phyloP scores from a whole-genome alignment of 1,284 basidiomycete genomes.

The Heterobasidion occidentale region DNA sequence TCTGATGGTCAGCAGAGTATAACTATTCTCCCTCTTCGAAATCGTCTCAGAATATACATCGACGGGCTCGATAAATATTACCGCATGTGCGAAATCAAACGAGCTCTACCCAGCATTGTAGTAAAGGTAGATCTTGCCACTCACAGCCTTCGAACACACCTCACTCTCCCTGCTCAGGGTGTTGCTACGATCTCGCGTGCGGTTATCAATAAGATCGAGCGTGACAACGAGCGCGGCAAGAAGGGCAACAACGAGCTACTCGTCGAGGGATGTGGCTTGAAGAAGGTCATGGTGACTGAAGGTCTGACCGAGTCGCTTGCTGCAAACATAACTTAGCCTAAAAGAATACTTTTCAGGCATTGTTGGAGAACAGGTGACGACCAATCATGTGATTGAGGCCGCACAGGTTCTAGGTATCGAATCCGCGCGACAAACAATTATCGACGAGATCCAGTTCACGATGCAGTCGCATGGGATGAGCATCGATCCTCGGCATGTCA shows the following conservation, averaged over 20 bases:
- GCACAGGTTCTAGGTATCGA: constrained; percentile 94
- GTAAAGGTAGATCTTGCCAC: constrained; percentile 49
- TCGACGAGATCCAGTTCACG: constrained; percentile 96
- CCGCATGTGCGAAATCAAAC: constrained; percentile 77
- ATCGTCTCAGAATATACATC: constrained; percentile 84
- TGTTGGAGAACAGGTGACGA: constrained; percentile 85
- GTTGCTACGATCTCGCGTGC: constrained; percentile 81
- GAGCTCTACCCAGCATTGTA: constrained; percentile 74
- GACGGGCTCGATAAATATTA: constrained; percentile 86
- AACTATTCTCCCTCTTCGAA: constrained; percentile 64
- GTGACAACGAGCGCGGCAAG: constrained; percentile 64
- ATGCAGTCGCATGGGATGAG: constrained; percentile 98
- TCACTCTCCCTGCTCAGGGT: constrained; percentile 40
- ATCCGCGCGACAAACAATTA: constrained; percentile 90
- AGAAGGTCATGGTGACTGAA: constrained; percentile 96
- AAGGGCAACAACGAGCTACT: constrained; percentile 83
- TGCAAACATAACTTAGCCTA: not conserved
- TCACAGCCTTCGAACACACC: not conserved
- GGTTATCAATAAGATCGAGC: constrained; percentile 87
- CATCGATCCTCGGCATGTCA: constrained; percentile 98
- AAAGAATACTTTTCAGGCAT: constrained; percentile 51
- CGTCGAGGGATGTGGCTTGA: constrained; percentile 94
- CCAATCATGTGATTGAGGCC: constrained; percentile 98
- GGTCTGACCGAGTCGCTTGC: constrained; percentile 37
- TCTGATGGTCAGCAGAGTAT: constrained; percentile 44